Evolutionary conservation across 306 rosid species (phyloP).

Genomic region (Nissolia schottii): DNA sequence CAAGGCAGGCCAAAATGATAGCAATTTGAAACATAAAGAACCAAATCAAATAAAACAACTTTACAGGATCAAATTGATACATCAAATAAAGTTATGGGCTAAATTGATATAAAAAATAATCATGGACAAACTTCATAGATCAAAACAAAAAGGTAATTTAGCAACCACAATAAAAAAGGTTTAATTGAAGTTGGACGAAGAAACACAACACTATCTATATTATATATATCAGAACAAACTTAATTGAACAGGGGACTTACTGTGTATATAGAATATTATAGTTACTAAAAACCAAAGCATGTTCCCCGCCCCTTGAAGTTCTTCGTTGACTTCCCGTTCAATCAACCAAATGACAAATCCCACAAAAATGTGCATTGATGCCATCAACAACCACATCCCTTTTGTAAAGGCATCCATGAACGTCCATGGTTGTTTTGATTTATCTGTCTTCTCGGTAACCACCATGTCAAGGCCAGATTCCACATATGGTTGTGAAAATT

Average conservation of each 20-base stretch:
- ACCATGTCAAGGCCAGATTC: slow-evolving; percentile 50
- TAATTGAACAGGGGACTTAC: slow-evolving; percentile 37
- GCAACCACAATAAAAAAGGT: too few species aligned
- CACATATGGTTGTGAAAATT: slow-evolving; percentile 48
- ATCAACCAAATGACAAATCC: slow-evolving; percentile 53
- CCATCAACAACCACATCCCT: slow-evolving; percentile 46
- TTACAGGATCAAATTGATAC: too few species aligned
- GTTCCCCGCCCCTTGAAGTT: slow-evolving; percentile 32
- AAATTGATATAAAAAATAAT: too few species aligned
- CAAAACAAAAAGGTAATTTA: too few species aligned
- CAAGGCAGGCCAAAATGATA: too few species aligned
- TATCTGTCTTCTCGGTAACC: slow-evolving; percentile 29
- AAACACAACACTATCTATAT: not conserved
- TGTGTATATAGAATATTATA: slow-evolving; percentile 39
- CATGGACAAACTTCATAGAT: too few species aligned
- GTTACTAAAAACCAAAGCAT: slow-evolving; percentile 61
- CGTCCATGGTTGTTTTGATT: slow-evolving; percentile 36
- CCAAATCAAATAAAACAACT: too few species aligned
- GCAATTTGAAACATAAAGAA: too few species aligned
- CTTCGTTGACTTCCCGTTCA: slow-evolving; percentile 31
- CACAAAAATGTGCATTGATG: slow-evolving; percentile 38
- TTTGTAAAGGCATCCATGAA: slow-evolving; percentile 41
- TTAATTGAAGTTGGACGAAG: not conserved
- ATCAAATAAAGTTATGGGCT: too few species aligned
- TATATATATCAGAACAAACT: not conserved